Conservation (phyloP, 805 yeast species). For the Brettanomyces bruxellensis region DNA sequence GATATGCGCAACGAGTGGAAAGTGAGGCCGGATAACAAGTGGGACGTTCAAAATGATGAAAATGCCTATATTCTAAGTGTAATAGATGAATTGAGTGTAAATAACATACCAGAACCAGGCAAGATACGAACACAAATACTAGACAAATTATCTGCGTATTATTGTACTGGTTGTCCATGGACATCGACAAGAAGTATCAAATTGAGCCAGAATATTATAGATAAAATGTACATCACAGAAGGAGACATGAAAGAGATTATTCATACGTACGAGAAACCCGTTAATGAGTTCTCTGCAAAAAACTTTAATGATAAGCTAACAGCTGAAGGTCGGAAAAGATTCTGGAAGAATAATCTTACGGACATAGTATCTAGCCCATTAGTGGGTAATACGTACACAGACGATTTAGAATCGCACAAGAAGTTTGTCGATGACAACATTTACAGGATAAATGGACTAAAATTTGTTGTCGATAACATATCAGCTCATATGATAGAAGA, state of each 20-base stretch:
- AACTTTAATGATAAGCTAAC: not conserved
- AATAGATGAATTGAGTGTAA: not conserved
- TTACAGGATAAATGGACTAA: not conserved
- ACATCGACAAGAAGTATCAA: not conserved
- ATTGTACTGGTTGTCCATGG: constrained; percentile 1
- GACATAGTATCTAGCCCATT: not conserved
- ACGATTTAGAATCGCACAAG: not conserved
- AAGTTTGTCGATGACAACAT: not conserved
- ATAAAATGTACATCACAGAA: not conserved
- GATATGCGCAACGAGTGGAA: too few species aligned
- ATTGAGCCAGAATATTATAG: not conserved
- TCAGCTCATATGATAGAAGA: constrained; percentile 6
- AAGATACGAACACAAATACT: not conserved
- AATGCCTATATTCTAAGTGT: not conserved
- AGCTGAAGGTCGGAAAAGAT: not conserved
- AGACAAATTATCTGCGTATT: not conserved
- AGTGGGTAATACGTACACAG: not conserved
- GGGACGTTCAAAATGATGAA: not conserved
- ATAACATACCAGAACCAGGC: too few species aligned
- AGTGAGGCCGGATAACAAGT: too few species aligned
- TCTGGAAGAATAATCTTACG: not conserved
- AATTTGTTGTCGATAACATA: not conserved
- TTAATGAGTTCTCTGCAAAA: not conserved
- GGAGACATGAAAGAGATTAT: not conserved
- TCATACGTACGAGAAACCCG: not conserved